Base-by-base conservation (phyloP, 2,329 filamentous ascomycete species). In the Pseudogymnoascus sp. region DNA sequence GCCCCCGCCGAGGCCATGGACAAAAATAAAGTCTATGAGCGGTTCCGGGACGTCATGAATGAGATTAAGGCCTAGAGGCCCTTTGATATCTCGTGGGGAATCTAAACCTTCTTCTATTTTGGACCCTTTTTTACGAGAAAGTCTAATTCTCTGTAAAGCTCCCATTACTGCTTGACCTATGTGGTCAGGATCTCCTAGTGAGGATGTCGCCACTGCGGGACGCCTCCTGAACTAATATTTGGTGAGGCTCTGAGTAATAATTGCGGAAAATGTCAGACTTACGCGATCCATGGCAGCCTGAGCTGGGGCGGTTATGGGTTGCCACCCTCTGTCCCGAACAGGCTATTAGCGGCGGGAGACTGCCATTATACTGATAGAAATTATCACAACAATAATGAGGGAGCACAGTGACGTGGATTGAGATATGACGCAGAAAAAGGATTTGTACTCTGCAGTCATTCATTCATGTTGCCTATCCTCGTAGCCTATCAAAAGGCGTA, bases 1-100 rank as follows among this genome's bases (percentile, higher is more conserved):
- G 28, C 70, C 68, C 4, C 77, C 76, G 2, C 75, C 74, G 4
- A 78, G 70, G 4, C 76, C 76, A 66, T 79, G 76, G 7, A 78
- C 70, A 60, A 77, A 78, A 38, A 76, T 68, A 1, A 79, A 69
- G 47, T 79, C 76, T 7, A 76, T 65, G 1, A 72, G 64, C 1
- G 75, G 71, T 17, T 75, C 69, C 17, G 11, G 17, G 3, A 62
- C 62, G 35, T 15, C 11, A 44, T 65, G 61, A 13, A 67, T 31
- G 11, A 65, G 53, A 31, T 64, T 67, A 5, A 68, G 36, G 0
- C 67, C 67, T 1, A 67, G 62, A 1, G 63, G 35, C 7, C 64
- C 66, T 63, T 66, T 66, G 3, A 44, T 13, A 21, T 42, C 38
- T 19, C 21, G 17, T 19, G 38, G 38, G 3, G n/a, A 10, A 10